Evolutionary conservation across 306 rosid species (phyloP).

Genomic region (Ammopiptanthus mongolicus): DNA sequence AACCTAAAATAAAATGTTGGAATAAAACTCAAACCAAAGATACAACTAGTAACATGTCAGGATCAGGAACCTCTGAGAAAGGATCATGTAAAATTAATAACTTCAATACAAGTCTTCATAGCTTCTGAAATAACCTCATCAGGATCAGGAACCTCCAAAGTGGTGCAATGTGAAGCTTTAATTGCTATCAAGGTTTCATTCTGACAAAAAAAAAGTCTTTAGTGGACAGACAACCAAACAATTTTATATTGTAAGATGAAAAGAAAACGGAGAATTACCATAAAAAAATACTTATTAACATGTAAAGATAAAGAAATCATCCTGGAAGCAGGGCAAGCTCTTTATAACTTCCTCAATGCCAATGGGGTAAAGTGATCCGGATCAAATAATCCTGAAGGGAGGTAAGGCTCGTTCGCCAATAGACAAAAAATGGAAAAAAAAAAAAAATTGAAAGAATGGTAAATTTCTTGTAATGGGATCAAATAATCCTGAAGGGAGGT

Average conservation of each 20-base stretch:
- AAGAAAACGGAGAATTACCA: background rate
- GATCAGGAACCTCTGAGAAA: too few relatives aligned
- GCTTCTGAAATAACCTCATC: conserved; percentile 94
- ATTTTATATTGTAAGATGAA: conserved; percentile 7
- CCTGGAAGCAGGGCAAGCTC: conserved; percentile 88
- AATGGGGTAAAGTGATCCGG: too few relatives aligned
- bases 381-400: too few relatives aligned
- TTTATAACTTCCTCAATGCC: conserved; percentile 96
- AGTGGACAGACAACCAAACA: conserved; percentile 16
- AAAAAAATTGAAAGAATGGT: too few relatives aligned
- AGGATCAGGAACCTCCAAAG: conserved; percentile 97
- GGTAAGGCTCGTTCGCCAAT: too few relatives aligned
- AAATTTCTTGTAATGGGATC: accelerated
- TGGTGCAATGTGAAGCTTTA: conserved; percentile 97
- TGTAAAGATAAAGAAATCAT: conserved; percentile 22
- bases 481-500: too few relatives aligned
- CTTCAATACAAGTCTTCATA: background rate
- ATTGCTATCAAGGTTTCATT: conserved; percentile 96
- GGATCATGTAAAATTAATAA: background rate
- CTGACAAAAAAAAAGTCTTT: conserved; percentile 37
- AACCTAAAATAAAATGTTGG: too few relatives aligned
- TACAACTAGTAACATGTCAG: too few relatives aligned
- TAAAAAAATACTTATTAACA: background rate
- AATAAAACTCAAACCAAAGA: too few relatives aligned
- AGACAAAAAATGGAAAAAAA: too few relatives aligned